phyloP scores from a whole-genome alignment of 2,329 filamentous ascomycete species.

The Fonsecaea pedrosoi region DNA sequence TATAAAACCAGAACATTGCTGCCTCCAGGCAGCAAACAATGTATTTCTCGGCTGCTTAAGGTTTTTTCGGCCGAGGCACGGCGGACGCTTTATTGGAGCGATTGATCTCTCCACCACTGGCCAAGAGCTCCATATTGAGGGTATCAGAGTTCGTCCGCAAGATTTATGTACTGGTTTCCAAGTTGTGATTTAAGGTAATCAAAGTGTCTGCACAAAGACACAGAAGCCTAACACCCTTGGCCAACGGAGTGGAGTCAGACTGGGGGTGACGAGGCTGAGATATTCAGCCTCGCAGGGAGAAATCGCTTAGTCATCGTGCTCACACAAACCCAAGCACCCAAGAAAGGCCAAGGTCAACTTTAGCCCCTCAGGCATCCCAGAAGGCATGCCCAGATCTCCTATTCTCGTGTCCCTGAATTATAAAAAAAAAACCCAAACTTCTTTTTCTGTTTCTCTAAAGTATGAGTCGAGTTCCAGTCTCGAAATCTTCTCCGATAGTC shows the following conservation, averaged over 20 bases:
- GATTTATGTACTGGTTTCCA: no score
- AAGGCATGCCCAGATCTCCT: background rate
- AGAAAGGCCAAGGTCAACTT: no score
- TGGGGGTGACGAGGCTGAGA: background rate
- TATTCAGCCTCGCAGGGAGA: background rate
- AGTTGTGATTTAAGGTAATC: no score
- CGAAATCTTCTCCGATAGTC: background rate
- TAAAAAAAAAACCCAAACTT: no score
- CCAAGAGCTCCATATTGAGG: background rate
- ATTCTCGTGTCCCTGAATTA: no score
- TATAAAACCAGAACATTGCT: background rate
- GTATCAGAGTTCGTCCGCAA: no score
- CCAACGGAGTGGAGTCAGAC: no score
- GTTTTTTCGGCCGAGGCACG: background rate
- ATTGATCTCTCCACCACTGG: background rate
- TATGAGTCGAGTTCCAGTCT: background rate
- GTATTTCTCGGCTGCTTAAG: background rate
- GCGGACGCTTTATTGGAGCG: background rate
- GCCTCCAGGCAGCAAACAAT: background rate
- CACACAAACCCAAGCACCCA: background rate
- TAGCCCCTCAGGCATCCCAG: background rate
- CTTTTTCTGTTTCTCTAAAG: background rate
- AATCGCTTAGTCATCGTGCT: slow-evolving; percentile 6
- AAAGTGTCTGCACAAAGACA: background rate
- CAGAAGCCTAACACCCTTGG: no score